Conservation (phyloP, 306 rosid genomes). For the Malus fusca region DNA sequence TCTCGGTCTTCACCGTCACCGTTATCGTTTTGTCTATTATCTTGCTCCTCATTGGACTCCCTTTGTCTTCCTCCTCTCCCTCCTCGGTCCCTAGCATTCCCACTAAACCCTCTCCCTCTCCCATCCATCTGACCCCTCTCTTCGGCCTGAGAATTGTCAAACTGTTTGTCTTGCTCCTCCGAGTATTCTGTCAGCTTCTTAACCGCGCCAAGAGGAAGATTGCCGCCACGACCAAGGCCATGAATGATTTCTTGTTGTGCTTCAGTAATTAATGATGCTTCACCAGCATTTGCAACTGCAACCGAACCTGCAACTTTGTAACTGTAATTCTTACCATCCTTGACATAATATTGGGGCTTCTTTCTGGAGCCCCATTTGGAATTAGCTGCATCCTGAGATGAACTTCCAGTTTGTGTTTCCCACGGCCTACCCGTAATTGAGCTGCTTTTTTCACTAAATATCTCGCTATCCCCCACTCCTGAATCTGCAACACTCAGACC, state of each 20-base stretch:
- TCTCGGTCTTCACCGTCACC: slow-evolving; percentile 16
- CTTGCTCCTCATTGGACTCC: slow-evolving; percentile 5
- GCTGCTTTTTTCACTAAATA: slow-evolving; percentile 28
- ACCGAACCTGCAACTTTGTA: slow-evolving; percentile 86
- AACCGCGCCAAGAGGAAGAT: slow-evolving; percentile 82
- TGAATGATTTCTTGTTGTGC: slow-evolving; percentile 65
- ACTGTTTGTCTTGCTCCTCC: slow-evolving; percentile 35
- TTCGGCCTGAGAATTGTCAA: slow-evolving; percentile 33
- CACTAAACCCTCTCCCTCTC: slow-evolving; percentile 10
- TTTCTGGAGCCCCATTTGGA: slow-evolving; percentile 90
- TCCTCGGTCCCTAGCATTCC: slow-evolving; percentile 28
- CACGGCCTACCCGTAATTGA: slow-evolving; percentile 33
- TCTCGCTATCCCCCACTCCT: slow-evolving; percentile 59
- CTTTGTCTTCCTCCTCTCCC: slow-evolving; percentile 19
- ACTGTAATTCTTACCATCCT: slow-evolving; percentile 97
- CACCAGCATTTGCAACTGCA: slow-evolving; percentile 76
- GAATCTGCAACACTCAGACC: slow-evolving; percentile 87
- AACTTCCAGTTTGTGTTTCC: slow-evolving; percentile 31
- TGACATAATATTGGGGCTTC: slow-evolving; percentile 84
- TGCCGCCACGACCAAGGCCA: slow-evolving; percentile 98
- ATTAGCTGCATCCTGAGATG: slow-evolving; percentile 34
- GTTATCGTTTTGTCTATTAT: slow-evolving; percentile 2
- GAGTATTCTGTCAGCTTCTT: slow-evolving; percentile 54
- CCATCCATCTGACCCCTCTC: slow-evolving; percentile 28
- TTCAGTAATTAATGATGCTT: slow-evolving; percentile 58